These are phyloP conservation scores for Omphalotus olearius DNA, from an alignment of 1,284 basidiomycete genomes.

Conservation along the genomic window DNA sequence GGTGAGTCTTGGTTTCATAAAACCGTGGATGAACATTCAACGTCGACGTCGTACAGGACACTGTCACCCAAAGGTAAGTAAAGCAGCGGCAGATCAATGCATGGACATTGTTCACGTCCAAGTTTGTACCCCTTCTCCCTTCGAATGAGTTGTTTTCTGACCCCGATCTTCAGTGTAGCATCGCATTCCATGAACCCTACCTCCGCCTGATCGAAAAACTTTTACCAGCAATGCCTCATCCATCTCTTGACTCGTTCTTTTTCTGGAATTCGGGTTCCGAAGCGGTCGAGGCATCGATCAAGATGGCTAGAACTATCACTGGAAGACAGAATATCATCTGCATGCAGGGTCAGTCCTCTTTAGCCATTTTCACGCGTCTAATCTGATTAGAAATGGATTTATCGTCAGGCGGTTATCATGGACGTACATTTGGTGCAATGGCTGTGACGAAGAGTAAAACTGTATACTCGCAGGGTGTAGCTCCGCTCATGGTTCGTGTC, in stretches of 20 bases:
- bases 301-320: conserved; percentile 76
- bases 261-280: conserved; percentile 96
- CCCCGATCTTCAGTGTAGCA: conserved; percentile 55
- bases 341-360: conserved; percentile 65
- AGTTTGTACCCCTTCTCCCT: conserved; percentile 23
- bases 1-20: conserved; percentile 41
- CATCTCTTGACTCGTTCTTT: conserved; percentile 91
- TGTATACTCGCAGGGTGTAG: conserved; percentile 76
- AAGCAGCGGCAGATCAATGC: conserved; percentile 84
- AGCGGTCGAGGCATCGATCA: conserved; percentile 81
- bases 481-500: conserved; percentile 73
- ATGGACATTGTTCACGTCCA: conserved; percentile 80
- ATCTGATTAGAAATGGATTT: conserved; percentile 35
- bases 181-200: conserved; percentile 75
- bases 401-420: conserved; percentile 59
- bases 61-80: conserved; percentile 83
- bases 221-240: conserved; percentile 80
- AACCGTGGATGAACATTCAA: too few relatives aligned
- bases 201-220: conserved; percentile 74
- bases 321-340: conserved; percentile 84
- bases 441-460: conserved; percentile 90
- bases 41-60: conserved; percentile 68
- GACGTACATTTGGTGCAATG: conserved; percentile 85
- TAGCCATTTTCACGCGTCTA: neutral
- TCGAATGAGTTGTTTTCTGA: neutral